These are phyloP conservation scores for Fraxinus paxiana DNA, from an alignment of 305 asterid genomes.

Conservation along the genomic window DNA sequence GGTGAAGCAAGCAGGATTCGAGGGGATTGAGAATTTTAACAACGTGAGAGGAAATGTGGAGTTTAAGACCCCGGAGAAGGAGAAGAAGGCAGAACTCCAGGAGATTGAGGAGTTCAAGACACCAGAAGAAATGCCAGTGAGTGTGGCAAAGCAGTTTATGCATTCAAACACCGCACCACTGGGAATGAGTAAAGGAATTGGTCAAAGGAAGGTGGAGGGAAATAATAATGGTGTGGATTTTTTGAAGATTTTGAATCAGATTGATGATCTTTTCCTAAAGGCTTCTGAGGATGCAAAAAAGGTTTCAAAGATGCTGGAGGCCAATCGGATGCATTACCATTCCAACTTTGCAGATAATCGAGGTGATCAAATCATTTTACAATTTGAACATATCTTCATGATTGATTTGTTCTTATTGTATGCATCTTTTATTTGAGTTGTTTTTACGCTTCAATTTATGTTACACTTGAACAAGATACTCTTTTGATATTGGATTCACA, in stretches of 20 bases:
- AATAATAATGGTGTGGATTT: conserved; percentile 57
- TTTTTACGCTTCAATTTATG: background rate
- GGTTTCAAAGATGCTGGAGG: conserved; percentile 95
- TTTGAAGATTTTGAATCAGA: conserved; percentile 60
- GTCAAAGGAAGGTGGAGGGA: conserved; percentile 35
- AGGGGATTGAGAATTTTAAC: conserved; percentile 23
- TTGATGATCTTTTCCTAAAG: conserved; percentile 87
- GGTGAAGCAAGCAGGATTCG: conserved; percentile 48
- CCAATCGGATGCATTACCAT: conserved; percentile 87
- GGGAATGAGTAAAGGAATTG: conserved; percentile 31
- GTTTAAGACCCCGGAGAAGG: conserved; percentile 67
- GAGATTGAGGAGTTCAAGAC: conserved; percentile 53
- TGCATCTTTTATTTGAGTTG: background rate
- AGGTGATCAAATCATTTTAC: conserved; percentile 42
- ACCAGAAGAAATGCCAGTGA: conserved; percentile 47
- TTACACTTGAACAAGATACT: background rate
- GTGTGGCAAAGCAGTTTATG: conserved; percentile 44
- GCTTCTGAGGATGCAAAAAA: conserved; percentile 83
- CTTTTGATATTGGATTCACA: background rate
- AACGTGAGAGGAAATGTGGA: conserved; percentile 38
- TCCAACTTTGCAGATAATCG: conserved; percentile 90
- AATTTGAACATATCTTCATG: background rate
- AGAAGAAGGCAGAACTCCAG: conserved; percentile 39
- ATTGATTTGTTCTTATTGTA: background rate
- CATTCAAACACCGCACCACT: conserved; percentile 91